Evolutionary conservation across 352 stramenopile species (phyloP), one percentile per base, ranked within the genome.

Genomic region (Phytophthora hibernalis): DNA sequence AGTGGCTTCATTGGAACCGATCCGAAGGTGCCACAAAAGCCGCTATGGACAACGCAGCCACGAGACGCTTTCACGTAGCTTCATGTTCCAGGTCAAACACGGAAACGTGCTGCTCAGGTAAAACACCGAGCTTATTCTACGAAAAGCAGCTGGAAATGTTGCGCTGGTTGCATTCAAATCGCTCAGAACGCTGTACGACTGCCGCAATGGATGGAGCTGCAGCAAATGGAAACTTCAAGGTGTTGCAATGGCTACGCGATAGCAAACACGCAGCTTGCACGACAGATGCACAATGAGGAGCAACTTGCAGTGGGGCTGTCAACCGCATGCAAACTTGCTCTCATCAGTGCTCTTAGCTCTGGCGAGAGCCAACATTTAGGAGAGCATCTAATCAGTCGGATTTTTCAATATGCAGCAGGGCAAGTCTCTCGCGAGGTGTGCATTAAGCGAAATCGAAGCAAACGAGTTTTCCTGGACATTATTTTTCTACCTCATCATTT

Each of bases 361-460:
- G n/a, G 8, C 2, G 40, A 16, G 22, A 42, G 22, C 15, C 31
- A 45, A 3, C 42, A 20, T 10, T 9, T 70, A 38, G 38, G 30
- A 59, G 24, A 48, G 2, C 20, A 54, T 9, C 11, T 54, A 18
- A 24, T 64, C 8, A 37, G 47, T 33, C 50, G 16, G 21, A 45
- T 76, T 28, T 66, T 76, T 18, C 31, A 18, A 9, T 72, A 66
- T 31, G 68, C 57, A 33, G 56, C 57, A 5, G 47, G 26, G 12
- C 52, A 44, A 13, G n/a, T 54, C 3, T 62, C 31, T 16, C 68
- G 68, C 15, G 53, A 49, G 6, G 45, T 76, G 12, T 70, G 51
- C 20, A 66, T 76, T 35, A 21, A 42, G 35, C 13, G 16, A n/a
- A 44, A 48, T 7, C 30, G 24, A 49, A 51, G 26, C 21, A 40